Evolutionary conservation across 257 asterid species (phyloP), one percentile per base, ranked within the genome.

Genomic region (Gardenia jasminoides): DNA sequence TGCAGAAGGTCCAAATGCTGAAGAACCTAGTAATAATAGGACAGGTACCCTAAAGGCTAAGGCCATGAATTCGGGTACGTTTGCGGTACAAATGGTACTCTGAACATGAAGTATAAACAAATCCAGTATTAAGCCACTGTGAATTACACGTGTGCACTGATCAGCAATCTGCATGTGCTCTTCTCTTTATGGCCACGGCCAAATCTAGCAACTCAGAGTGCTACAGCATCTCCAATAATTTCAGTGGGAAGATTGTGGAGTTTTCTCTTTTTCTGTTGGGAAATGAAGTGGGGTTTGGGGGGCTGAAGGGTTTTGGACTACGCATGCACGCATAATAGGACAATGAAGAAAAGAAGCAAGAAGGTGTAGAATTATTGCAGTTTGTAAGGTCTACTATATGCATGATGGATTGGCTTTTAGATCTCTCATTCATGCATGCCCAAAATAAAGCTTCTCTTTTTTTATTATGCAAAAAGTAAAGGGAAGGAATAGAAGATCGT

Each of bases 291-390:
- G 56, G 36, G 33, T 24, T 22, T 22, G 56, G 56, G 16, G 75
- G 30, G 4, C 39, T 48, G 75, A 20, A n/a, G 75, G 58, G 39
- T 71, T 84, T 82, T 87, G 87, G 77, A 79, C 70, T 79, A 70
- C 76, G 48, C 66, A 26, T 22, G 70, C 72, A 54, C 77, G 70
- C 72, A 54, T 77, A 80, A 36, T 4, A 80, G 58, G 79, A 78
- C 82, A 84, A 71, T 44, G 62, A 66, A 26, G 73, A 28, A 75
- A 83, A 74, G 70, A 28, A 46, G 43, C 15, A 43, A 76, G 16
- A 46, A 26, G 39, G 61, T 59, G 41, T 22, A 66, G 48, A 71
- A 76, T 79, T 67, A 78, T 82, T 78, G 77, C 12, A 71, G 39
- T 50, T 36, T 41, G 11, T 59, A 80, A 67, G 41, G 77, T n/a